Evolutionary conservation across 129 eudicot species (phyloP).

Genomic region (Lactuca sativa): DNA sequence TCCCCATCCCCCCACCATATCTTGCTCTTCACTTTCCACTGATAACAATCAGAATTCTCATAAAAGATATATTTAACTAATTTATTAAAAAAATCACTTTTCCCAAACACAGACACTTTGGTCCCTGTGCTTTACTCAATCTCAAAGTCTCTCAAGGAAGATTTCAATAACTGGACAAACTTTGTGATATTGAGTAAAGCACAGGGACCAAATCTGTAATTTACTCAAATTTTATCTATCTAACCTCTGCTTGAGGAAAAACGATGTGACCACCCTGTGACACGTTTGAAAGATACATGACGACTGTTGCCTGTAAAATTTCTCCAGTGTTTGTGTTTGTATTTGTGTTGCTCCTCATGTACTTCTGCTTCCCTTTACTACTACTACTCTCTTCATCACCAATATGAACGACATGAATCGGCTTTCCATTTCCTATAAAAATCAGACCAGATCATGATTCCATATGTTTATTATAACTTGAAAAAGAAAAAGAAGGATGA

Average conservation of each 20-base stretch:
- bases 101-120: too few relatives aligned
- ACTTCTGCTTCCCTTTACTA: constrained; percentile 38
- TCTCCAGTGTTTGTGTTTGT: constrained; percentile 19
- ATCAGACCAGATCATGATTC: background rate
- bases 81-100: too few relatives aligned
- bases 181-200: too few relatives aligned
- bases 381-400: constrained; percentile 43
- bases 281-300: constrained; percentile 84
- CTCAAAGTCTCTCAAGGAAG: too few relatives aligned
- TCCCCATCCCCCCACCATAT: constrained; percentile 31
- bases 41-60: background rate
- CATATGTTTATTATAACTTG: constrained; percentile 1
- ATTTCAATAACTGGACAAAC: too few relatives aligned
- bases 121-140: too few relatives aligned
- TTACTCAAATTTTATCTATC: background rate
- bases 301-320: constrained; percentile 66
- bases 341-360: constrained; percentile 26
- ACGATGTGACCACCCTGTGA: constrained; percentile 79
- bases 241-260: constrained; percentile 74
- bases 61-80: too few relatives aligned
- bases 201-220: too few relatives aligned
- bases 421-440: constrained; percentile 57
- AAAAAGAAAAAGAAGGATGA: constrained; percentile 4
- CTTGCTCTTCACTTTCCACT: constrained; percentile 38
- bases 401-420: constrained; percentile 46